phyloP scores from a whole-genome alignment of 192 early-diverging fungal genomes.

The Backusella luteola region DNA sequence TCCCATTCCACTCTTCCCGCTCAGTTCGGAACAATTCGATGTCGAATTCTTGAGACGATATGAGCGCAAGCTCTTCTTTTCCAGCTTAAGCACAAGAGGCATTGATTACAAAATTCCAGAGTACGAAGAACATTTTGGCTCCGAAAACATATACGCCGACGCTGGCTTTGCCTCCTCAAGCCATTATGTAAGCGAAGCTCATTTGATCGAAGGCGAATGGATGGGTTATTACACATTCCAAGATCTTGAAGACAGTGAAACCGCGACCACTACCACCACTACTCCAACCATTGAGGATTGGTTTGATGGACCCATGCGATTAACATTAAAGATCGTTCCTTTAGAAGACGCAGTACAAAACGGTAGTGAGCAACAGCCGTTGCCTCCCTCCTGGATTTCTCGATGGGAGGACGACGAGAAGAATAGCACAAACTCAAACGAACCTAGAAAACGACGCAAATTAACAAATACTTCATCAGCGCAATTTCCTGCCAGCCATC shows the following conservation, averaged over 20 bases:
- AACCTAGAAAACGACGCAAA: conserved; percentile 18
- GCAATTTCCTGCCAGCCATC: conserved; percentile 26
- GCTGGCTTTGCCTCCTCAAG: conserved; percentile 25
- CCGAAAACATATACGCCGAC: conserved; percentile 19
- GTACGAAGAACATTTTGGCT: background rate
- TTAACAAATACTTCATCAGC: background rate
- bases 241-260: conserved; percentile 18
- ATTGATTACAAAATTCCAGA: background rate
- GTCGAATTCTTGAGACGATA: conserved; percentile 36
- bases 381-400: conserved; percentile 5
- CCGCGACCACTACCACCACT: background rate
- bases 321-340: conserved; percentile 30
- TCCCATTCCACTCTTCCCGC: conserved; percentile 26
- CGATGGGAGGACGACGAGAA: conserved; percentile 1
- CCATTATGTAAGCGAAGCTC: conserved; percentile 35
- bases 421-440: conserved; percentile 4
- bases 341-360: conserved; percentile 16
- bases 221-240: conserved; percentile 40
- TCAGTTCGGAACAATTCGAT: conserved; percentile 30
- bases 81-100: conserved; percentile 1
- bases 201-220: conserved; percentile 39
- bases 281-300: conserved; percentile 22
- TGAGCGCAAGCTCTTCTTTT: conserved; percentile 23
- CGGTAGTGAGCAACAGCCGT: background rate
- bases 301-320: conserved; percentile 39